Base-by-base conservation (phyloP, 495 filamentous ascomycete species). In the Lasiosphaeriaceae sp. region DNA sequence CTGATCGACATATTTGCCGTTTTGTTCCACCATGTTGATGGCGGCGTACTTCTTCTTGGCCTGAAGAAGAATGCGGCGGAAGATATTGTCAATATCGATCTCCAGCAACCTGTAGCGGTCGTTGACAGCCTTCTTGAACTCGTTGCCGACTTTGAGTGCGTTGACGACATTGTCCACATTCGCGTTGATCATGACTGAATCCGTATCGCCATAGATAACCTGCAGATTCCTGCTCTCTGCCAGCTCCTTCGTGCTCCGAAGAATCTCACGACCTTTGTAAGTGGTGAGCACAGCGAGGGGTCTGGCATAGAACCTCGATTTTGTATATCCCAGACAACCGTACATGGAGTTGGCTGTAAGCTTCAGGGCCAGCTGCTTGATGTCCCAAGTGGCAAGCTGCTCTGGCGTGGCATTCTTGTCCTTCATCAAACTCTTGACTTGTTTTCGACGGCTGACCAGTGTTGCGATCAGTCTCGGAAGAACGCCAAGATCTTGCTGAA, bases 21-120 rank as follows among this genome's bases (percentile, higher is more conserved):
- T 87, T 19, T 88, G 74, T 66, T 96, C 89, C 17, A 92, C 83
- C 69, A 96, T 84, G 69, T 96, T 97, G 72, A 97, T 89, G 41
- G 94, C 94, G 14, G 94, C 94, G 69, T 98, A 98, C 79, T 98
- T 98, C 81, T 98, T 98, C 80, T 98, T 98, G 39, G 95, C 93
- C 70, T 97, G 94, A 35, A 98, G 77, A 29, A 98, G 76, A 47
- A 98, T 85, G 47, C 94, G 85, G 56, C 93, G 86, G 81, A 98
- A 98, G 58, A 97, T 82, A 60, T 97, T 97, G 70, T 98, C 94
- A 52, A 98, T 96, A 65, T 98, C 94, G 61, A 98, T 98, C 66
- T 98, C 94, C 16, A 98, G 76, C 12, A 94, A 81, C 62, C 79
- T 87, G 71, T 97, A 97, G 43, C 85, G 84, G 52, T 96, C 89